Conservation (phyloP, 2,329 filamentous ascomycete species). For the Aspergillus sclerotialis region DNA sequence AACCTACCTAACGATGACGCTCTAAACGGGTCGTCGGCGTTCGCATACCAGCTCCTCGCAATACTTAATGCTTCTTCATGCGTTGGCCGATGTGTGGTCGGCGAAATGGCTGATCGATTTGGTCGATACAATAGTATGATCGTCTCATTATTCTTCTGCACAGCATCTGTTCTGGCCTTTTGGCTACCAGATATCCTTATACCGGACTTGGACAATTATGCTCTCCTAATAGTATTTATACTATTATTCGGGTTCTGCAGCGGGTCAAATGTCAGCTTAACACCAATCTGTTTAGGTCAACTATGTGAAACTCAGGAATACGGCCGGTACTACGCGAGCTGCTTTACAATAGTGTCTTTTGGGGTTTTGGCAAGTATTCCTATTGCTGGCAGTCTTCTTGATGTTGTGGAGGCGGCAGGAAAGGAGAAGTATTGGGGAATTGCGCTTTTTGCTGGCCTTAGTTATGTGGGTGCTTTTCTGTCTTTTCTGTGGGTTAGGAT, state of each 20-base stretch:
- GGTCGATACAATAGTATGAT: conserved; percentile 26
- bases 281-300: conserved; percentile 25
- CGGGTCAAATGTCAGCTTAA: conserved; percentile 21
- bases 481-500: conserved; percentile 1
- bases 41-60: conserved; percentile 25
- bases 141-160: conserved; percentile 10
- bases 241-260: conserved; percentile 19
- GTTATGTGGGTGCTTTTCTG: conserved; percentile 1
- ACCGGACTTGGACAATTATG: conserved; percentile 5
- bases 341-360: conserved; percentile 16
- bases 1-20: conserved; percentile 6
- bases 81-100: conserved; percentile 24
- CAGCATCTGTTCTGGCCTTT: conserved; percentile 12
- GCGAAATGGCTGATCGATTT: conserved; percentile 22
- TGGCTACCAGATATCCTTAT: conserved; percentile 10
- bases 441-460: conserved; percentile 7
- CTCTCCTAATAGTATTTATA: conserved; percentile 13
- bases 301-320: conserved; percentile 22
- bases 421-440: conserved; percentile 7
- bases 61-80: conserved; percentile 25
- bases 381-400: conserved; percentile 17
- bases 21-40: background rate
- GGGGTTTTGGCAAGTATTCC: conserved; percentile 17
- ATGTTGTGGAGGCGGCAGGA: background rate
- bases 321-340: conserved; percentile 18